These are phyloP conservation scores for Trichosporon coremiiforme DNA, from an alignment of 1,284 basidiomycete genomes.

Conservation along the genomic window DNA sequence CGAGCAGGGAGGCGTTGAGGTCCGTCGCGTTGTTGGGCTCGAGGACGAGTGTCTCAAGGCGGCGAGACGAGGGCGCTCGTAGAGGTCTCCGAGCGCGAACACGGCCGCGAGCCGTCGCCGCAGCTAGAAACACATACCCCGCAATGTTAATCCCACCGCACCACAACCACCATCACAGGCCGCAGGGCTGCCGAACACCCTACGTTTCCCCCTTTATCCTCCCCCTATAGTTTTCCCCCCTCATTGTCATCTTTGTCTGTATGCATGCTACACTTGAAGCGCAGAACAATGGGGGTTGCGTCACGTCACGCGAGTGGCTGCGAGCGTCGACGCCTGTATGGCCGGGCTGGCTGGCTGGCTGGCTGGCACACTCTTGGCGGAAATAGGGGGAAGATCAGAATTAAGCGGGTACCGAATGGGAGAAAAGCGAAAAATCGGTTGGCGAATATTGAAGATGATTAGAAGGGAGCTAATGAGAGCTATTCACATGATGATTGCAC, in stretches of 20 bases:
- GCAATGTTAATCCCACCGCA: background rate
- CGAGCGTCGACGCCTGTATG: background rate
- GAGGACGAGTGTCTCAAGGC: slow-evolving; percentile 70
- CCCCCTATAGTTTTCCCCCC: background rate
- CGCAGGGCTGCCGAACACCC: no score
- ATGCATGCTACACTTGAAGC: slow-evolving; percentile 17
- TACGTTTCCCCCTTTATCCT: background rate
- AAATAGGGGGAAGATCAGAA: background rate
- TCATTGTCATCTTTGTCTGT: slow-evolving; percentile 19
- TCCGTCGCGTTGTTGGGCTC: slow-evolving; percentile 72
- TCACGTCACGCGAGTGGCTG: background rate
- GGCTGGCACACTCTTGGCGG: no score
- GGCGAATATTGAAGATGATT: background rate
- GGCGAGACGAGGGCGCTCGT: slow-evolving; percentile 63
- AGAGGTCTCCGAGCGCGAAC: background rate
- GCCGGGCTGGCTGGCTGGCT: no score
- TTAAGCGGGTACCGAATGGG: slow-evolving; percentile 5
- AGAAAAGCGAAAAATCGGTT: background rate
- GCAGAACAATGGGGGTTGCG: background rate
- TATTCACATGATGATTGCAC: background rate
- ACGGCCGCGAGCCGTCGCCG: background rate
- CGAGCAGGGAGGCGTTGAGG: slow-evolving; percentile 71
- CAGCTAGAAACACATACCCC: background rate
- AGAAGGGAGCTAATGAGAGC: background rate
- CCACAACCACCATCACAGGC: background rate